Evolutionary conservation across 176 grass and related monocot species (phyloP).

Genomic region (Alopecurus myosuroides): DNA sequence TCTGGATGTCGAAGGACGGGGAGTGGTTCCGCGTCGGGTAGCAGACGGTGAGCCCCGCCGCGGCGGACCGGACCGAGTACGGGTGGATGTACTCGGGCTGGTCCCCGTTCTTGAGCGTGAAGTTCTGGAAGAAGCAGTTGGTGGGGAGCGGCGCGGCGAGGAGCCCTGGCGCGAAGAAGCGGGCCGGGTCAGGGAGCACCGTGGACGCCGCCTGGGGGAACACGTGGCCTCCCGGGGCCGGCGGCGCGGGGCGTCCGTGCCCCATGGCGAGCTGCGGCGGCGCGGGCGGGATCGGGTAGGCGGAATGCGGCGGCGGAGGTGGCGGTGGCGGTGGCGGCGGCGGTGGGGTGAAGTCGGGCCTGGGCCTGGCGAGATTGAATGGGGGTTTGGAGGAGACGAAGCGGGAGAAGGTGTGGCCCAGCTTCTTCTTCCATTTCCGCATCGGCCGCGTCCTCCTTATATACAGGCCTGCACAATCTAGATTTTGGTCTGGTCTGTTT

Average conservation of each 20-base stretch:
- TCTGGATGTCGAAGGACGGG: conserved; percentile 50
- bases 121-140: too few species aligned
- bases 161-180: too few species aligned
- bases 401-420: conserved; percentile 35
- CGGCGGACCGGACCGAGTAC: conserved; percentile 54
- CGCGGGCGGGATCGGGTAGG: not conserved
- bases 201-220: too few species aligned
- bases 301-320: not conserved
- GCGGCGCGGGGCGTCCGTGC: not conserved
- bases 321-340: not conserved
- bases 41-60: conserved; percentile 50
- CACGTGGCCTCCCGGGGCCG: not conserved
- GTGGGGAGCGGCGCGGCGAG: too few species aligned
- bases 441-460: not conserved
- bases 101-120: conserved; percentile 68
- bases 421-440: conserved; percentile 39
- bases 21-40: conserved; percentile 54
- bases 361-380: conserved; percentile 18
- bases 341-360: not conserved
- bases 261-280: conserved; percentile 11
- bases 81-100: conserved; percentile 92
- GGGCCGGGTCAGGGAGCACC: too few species aligned
- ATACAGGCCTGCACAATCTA: not conserved
- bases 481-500: not conserved
- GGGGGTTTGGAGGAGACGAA: conserved; percentile 15